Base-by-base conservation (phyloP, 805 yeast species). In the Saccharomycopsis capsularis region DNA sequence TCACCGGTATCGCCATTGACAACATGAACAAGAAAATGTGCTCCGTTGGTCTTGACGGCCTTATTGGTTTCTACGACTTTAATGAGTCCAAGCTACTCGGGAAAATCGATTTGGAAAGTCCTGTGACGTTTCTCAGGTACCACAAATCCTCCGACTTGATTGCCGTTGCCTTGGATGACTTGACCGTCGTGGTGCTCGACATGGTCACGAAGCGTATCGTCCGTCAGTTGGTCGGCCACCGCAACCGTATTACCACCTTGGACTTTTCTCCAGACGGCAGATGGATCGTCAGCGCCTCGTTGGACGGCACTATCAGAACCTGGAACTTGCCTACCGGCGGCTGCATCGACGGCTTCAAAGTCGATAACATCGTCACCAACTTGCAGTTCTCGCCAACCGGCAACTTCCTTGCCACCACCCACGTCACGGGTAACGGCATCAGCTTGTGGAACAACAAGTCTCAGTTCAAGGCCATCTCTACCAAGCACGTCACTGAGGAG, bases 321-420 rank as follows among this genome's bases (percentile, higher is more conserved):
- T 93, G 98, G 98, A 98, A 93, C 64, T 75, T 93, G 52, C 98
- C 98, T 38, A 85, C 96, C 1, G 98, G 99, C 43, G 87, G 90
- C 1, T 91, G 98, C 65, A 88, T 93, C 50, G 99, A 93, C 68
- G 97, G 96, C 54, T 81, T 91, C 16, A 68, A 70, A 46, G 74
- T 93, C 23, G 79, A 83, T 1, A 78, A 74, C 57, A 90, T 89
- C n/a, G 95, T 84, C 2, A 88, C 97, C 0, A 70, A 76, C 47
- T 71, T 95, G 29, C 79, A 82, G 59, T 76, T 93, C 55, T 85
- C 96, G 15, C 95, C 95, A 2, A 73, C 80, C 48, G 96, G 96
- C 40, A 97, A 93, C 57, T 78, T 82, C 64, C 71, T 93, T 48
- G 98, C 97, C 1, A 90, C 98, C 0, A 74, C 95, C 0, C 98